Evolutionary conservation across 2,329 filamentous ascomycete genomes (phyloP), one percentile per base, ranked within the genome.

Genomic region (Aspergillus alliaceus): DNA sequence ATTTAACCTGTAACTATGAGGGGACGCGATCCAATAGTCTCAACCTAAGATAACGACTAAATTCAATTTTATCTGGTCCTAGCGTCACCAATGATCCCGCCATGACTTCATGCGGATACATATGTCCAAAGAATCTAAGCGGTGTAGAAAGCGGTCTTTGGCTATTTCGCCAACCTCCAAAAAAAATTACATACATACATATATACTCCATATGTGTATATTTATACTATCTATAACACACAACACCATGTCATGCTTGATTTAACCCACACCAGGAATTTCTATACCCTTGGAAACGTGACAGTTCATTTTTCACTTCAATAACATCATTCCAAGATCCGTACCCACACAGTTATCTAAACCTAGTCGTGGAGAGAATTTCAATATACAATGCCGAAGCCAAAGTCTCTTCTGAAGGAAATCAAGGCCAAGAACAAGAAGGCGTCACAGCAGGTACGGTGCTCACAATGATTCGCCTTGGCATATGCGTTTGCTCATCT

Each of bases 391-490:
- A 77, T 77, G 75, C 71, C 73, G 14, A 77, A 76, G 60, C 71
- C 66, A 18, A 77, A 77, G 59, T 54, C 68, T 8, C 66, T 76
- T 12, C 63, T 77, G 15, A 78, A 75, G 60, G 75, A 77, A 35
- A 71, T 78, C 2, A 79, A 76, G 56, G 63, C 71, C 6, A 74
- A 72, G 60, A 35, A 40, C 27, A 64, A 64, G 59, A 79, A 79
- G 58, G 59, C 67, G 14, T 69, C 70, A 20, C 74, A 75, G 60
- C 69, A 73, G 67, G 76, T 78, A 67, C 51, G 42, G 40, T n/a
- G 4, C 15, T 31, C 27, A 25, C 24, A 9, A 25, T 22, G 20
- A 49, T 22, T 5, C n/a, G 12, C 20, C n/a, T 25, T 42, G 20
- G 11, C 8, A 20, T 27, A 56, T 27, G 11, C 25, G 12, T n/a